A percentile compares a stretch with the other conserved stretches of the same genome.
phyloP scores from a whole-genome alignment of 2,329 filamentous ascomycete genomes.

The Ascochyta lentis region DNA sequence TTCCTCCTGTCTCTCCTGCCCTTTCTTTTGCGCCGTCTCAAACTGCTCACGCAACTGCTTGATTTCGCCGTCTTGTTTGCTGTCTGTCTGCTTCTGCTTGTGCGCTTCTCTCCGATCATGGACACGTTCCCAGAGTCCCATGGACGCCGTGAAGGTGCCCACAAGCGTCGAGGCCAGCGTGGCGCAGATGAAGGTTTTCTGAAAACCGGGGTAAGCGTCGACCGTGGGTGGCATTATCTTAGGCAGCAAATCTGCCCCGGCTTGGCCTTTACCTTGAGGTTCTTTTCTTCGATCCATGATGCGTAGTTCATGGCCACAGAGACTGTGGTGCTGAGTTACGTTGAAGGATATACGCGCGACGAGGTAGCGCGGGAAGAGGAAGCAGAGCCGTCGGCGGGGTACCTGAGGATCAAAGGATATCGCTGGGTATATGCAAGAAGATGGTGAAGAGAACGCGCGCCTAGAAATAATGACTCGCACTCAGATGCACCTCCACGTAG shows the following conservation, averaged over 20 bases:
- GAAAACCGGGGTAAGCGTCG: conserved; percentile 4
- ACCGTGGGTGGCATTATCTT: conserved; percentile 16
- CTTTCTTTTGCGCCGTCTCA: conserved; percentile 37
- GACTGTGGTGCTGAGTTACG: conserved; percentile 6
- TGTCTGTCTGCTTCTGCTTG: conserved; percentile 49
- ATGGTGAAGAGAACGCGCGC: conserved; percentile 1
- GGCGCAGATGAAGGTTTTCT: conserved; percentile 56
- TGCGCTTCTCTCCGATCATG: conserved; percentile 45
- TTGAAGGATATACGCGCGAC: conserved; percentile 5
- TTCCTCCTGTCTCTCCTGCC: conserved; percentile 33
- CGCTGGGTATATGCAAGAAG: background rate
- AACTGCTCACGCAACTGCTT: conserved; percentile 42
- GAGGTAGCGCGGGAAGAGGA: conserved; percentile 1
- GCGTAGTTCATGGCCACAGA: conserved; percentile 51
- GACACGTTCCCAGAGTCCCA: conserved; percentile 53
- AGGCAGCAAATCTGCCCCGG: conserved; percentile 12
- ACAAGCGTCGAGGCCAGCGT: conserved; percentile 54
- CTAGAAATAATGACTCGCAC: conserved; percentile 8
- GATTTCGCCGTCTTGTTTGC: conserved; percentile 44
- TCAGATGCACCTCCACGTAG: conserved; percentile 10
- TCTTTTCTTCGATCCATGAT: conserved; percentile 55
- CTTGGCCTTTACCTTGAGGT: conserved; percentile 46
- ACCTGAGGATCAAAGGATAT: background rate
- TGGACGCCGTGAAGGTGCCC: conserved; percentile 53
- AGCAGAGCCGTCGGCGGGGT: conserved; percentile 15